A percentile compares a stretch with the other conserved stretches of the same genome.
These are phyloP conservation scores for Ehretia macrophylla DNA, from an alignment of 257 asterid species.

Conservation along the genomic window DNA sequence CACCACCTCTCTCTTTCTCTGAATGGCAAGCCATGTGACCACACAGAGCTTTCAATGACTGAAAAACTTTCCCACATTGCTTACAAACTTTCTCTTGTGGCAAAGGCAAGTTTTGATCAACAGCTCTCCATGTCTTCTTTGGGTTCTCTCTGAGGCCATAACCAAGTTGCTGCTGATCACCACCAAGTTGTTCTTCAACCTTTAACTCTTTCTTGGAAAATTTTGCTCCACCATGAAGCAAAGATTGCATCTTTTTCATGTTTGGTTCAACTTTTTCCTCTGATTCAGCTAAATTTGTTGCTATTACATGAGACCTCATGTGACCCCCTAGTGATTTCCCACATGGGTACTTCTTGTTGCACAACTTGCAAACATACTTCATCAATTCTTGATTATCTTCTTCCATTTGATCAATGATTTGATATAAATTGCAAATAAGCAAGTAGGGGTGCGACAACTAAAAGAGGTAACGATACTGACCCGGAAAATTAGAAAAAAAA, in stretches of 20 bases:
- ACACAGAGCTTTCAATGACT: conserved; percentile 81
- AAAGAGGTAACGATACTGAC: no score
- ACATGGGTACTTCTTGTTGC: conserved; percentile 61
- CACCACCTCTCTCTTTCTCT: conserved; percentile 47
- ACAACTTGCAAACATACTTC: conserved; percentile 33
- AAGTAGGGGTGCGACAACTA: no score
- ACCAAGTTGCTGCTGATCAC: conserved; percentile 10
- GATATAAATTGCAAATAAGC: no score
- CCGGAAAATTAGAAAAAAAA: neutral
- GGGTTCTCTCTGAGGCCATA: conserved; percentile 90
- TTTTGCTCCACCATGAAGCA: conserved; percentile 18
- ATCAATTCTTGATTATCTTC: conserved; percentile 24
- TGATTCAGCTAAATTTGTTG: conserved; percentile 59
- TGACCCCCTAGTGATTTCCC: conserved; percentile 89
- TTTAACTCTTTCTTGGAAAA: conserved; percentile 16
- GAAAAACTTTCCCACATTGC: conserved; percentile 94
- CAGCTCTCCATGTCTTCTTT: conserved; percentile 80
- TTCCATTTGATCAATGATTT: conserved; percentile 5
- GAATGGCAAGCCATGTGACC: conserved; percentile 99
- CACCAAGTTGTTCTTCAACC: conserved; percentile 44
- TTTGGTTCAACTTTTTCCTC: conserved; percentile 34
- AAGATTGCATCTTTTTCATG: conserved; percentile 32
- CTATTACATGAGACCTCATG: conserved; percentile 70
- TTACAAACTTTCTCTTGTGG: conserved; percentile 63
- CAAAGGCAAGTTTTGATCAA: conserved; percentile 37